Evolutionary conservation across 805 yeast genomes (phyloP), one percentile per base, ranked within the genome.

Genomic region (Ogataea methylovora): DNA sequence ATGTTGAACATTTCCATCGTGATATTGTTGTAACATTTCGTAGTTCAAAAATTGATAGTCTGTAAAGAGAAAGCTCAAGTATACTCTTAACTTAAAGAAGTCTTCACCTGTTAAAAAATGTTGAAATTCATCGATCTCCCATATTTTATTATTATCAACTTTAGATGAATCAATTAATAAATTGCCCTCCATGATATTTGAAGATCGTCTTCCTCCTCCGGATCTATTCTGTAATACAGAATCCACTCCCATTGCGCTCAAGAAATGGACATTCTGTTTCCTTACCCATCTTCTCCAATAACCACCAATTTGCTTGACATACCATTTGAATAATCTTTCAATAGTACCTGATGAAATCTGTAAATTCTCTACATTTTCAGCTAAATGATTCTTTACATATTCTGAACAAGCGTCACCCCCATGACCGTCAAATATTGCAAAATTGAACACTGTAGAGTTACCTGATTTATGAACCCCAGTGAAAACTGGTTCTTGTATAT

Each of bases 391-490:
- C 15, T 67, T 60, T 10, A 88, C 61, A 48, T 70, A 82, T 17
- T 63, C 67, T 30, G 87, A 69, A 47, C 95, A 84, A 35, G 79
- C 78, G 17, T 66, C 68, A 16, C 95, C 94, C 7, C 97, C 98
- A 59, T 92, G 98, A 8, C 98, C 98, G 59, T 92, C 98, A 56
- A 84, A 87, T 2, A 92, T 70, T 30, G 76, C 74, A 48, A 84
- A 78, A 44, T 74, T 76, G 60, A 90, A 83, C 14, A 79, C 76
- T 33, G 61, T 46, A 17, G 44, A 40, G 19, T 19, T 9, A 12
- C 29, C 30, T 24, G 23, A 17, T 8, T 26, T 19, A 19, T 15
- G 12, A 16, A 35, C 41, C 17, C 5, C 14, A 6, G 32, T 29
- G 29, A 48, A 48, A 4, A 11, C n/a, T 4, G 52, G 54, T 26